phyloP scores from a whole-genome alignment of 1,284 basidiomycete genomes.

The Austroboletus novae-zelandiae region DNA sequence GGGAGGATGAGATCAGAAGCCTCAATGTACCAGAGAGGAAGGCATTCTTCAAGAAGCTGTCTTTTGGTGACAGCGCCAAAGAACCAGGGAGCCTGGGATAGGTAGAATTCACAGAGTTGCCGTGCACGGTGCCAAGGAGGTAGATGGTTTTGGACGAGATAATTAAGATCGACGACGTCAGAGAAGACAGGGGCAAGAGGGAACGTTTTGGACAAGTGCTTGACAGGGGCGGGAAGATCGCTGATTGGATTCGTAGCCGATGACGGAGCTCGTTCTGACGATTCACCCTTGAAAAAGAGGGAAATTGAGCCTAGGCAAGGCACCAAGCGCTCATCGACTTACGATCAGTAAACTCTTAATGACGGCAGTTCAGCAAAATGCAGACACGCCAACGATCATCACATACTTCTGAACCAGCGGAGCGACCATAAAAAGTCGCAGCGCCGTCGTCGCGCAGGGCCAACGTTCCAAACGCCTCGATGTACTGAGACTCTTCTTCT shows the following conservation, averaged over 20 bases:
- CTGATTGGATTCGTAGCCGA: conserved; percentile 3
- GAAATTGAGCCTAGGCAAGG: neutral
- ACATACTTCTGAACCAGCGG: conserved; percentile 61
- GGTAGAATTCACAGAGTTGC: conserved; percentile 58
- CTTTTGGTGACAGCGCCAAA: conserved; percentile 62
- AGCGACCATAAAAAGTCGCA: conserved; percentile 62
- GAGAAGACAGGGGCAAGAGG: conserved; percentile 43
- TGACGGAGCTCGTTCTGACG: conserved; percentile 2
- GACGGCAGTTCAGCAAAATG: neutral
- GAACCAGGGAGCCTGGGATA: conserved; percentile 74
- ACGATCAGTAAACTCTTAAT: conserved; percentile 52
- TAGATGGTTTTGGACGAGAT: conserved; percentile 47
- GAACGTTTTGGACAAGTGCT: conserved; percentile 50
- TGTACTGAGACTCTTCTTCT: conserved; percentile 47
- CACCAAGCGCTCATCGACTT: conserved; percentile 21
- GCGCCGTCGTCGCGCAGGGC: conserved; percentile 63
- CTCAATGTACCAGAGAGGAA: conserved; percentile 66
- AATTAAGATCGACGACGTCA: conserved; percentile 41
- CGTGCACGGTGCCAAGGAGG: conserved; percentile 57
- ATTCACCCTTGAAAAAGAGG: conserved; percentile 24
- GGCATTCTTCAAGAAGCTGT: conserved; percentile 61
- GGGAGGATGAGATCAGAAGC: conserved; percentile 33
- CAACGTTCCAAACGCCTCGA: conserved; percentile 62
- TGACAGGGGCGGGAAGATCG: conserved; percentile 35
- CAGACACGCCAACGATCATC: neutral